Conservation (phyloP, 2,329 filamentous ascomycete species). For the Colletotrichum ledebouriae region DNA sequence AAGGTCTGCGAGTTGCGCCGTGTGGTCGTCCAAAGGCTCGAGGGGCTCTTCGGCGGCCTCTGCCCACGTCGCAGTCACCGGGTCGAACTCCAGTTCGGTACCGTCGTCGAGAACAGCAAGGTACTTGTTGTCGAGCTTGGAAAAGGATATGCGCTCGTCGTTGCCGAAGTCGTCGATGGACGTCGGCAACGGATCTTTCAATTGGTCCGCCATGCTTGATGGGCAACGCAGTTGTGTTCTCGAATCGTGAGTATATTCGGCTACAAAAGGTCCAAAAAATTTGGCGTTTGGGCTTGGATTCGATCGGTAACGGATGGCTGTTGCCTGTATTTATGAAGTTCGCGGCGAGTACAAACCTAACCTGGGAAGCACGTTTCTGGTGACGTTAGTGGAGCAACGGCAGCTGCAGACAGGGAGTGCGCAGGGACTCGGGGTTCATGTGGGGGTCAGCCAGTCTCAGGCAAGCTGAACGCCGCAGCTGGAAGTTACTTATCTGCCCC, state of each 20-base stretch:
- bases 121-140: conserved; percentile 84
- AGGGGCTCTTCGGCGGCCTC: conserved; percentile 65
- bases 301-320: neutral
- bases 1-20: conserved; percentile 47
- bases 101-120: conserved; percentile 88
- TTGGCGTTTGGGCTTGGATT: neutral
- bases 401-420: conserved; percentile 29
- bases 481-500: neutral
- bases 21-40: conserved; percentile 55
- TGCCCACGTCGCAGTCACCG: conserved; percentile 79
- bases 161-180: conserved; percentile 77
- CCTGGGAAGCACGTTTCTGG: conserved; percentile 27
- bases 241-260: neutral
- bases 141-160: conserved; percentile 89
- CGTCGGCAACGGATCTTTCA: conserved; percentile 64
- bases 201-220: conserved; percentile 41
- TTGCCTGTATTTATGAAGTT: neutral
- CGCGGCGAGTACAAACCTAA: neutral
- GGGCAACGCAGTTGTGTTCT: neutral
- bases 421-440: conserved; percentile 21
- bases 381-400: conserved; percentile 39
- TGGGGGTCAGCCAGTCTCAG: conserved; percentile 23
- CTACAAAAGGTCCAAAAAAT: neutral
- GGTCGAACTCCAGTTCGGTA: conserved; percentile 86
- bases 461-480: too few species aligned